Conservation (phyloP, 2,329 filamentous ascomycete genomes). For the Fusarium sp. region DNA sequence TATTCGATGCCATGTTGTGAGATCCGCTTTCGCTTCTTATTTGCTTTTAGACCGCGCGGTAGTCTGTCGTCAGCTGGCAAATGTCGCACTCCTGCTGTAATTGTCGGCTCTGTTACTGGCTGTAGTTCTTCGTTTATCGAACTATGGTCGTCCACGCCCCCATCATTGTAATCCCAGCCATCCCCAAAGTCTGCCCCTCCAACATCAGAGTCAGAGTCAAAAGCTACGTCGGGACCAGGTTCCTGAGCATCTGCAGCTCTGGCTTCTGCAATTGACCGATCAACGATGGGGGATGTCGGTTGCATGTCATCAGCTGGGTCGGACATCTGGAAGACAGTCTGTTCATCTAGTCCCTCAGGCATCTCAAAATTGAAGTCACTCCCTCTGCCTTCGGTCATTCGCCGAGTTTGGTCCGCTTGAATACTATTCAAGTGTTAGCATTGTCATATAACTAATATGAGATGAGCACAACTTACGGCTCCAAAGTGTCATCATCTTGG, state of each 20-base stretch:
- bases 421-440: conserved; percentile 45
- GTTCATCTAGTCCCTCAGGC: conserved; percentile 60
- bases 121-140: conserved; percentile 40
- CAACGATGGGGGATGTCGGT: conserved; percentile 46
- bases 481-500: conserved; percentile 58
- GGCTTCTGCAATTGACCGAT: conserved; percentile 39
- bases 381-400: conserved; percentile 57
- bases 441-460: neutral
- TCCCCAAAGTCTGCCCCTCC: conserved; percentile 35
- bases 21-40: conserved; percentile 58
- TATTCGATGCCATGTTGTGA: conserved; percentile 82
- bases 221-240: conserved; percentile 18
- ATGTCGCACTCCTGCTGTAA: conserved; percentile 8
- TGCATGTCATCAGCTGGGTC: conserved; percentile 50
- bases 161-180: conserved; percentile 35
- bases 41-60: conserved; percentile 36
- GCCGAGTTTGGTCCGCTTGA: conserved; percentile 57
- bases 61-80: conserved; percentile 24
- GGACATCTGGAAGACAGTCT: conserved; percentile 65
- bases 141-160: conserved; percentile 43
- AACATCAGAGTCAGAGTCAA: conserved; percentile 41
- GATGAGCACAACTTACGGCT: conserved; percentile 52
- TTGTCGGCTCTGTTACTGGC: conserved; percentile 22
- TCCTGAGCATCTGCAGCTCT: conserved; percentile 34
- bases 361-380: conserved; percentile 67